These are phyloP conservation scores for Mycena floridula DNA, from an alignment of 768 basidiomycete genomes.

Conservation along the genomic window DNA sequence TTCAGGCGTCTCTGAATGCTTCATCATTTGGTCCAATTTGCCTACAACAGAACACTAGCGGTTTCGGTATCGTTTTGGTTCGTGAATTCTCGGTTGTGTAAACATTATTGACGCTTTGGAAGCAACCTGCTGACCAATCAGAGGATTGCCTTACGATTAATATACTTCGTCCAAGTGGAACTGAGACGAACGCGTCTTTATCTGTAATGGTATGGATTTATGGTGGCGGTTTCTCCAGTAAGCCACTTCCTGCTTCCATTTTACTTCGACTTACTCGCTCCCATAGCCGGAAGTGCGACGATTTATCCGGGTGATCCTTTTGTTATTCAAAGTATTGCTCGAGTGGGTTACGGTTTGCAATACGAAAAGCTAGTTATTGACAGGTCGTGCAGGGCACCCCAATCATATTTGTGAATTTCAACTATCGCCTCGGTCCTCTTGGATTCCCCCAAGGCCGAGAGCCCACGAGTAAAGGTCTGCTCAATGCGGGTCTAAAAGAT, in stretches of 20 bases:
- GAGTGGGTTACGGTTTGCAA: background rate
- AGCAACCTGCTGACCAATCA: slow-evolving; percentile 13
- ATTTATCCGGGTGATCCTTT: background rate
- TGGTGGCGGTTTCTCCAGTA: background rate
- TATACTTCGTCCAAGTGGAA: slow-evolving; percentile 26
- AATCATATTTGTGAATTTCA: slow-evolving; percentile 39
- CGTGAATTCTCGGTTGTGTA: background rate
- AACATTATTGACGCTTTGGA: background rate
- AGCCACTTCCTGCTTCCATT: background rate
- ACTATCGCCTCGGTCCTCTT: slow-evolving; percentile 26
- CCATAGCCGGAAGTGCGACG: background rate
- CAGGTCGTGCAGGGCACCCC: slow-evolving; percentile 32
- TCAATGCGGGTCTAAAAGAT: slow-evolving; percentile 20
- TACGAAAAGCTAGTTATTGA: background rate
- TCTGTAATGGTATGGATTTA: slow-evolving; percentile 1
- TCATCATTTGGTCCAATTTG: slow-evolving; percentile 27
- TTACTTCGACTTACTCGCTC: background rate
- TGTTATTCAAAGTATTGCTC: slow-evolving; percentile 4
- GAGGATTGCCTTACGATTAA: slow-evolving; percentile 38
- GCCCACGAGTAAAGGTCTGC: slow-evolving; percentile 3
- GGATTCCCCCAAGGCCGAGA: too few relatives aligned
- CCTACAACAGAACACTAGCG: slow-evolving; percentile 24
- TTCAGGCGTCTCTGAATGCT: slow-evolving; percentile 21
- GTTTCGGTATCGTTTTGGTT: background rate
- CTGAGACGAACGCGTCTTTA: background rate